These are phyloP conservation scores for Penicillium samsonianum DNA, from an alignment of 495 filamentous ascomycete genomes.

Conservation along the genomic window DNA sequence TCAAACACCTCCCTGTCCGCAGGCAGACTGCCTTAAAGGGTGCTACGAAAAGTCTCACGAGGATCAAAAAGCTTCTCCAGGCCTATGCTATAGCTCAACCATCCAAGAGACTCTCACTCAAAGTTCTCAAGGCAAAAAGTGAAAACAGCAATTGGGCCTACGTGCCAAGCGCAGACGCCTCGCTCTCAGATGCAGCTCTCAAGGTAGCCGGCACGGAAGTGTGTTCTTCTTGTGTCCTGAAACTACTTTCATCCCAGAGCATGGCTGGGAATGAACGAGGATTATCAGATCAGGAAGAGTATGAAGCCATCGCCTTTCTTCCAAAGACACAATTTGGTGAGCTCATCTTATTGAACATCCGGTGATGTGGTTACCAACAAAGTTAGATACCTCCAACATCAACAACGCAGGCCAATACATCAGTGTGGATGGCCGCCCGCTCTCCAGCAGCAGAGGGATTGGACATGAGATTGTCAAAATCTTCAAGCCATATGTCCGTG, in stretches of 20 bases:
- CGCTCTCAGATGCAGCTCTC: slow-evolving; percentile 63
- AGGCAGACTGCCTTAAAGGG: slow-evolving; percentile 64
- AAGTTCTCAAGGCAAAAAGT: slow-evolving; percentile 62
- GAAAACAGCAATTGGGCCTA: slow-evolving; percentile 71
- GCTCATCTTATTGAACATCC: background rate
- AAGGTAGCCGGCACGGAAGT: slow-evolving; percentile 71
- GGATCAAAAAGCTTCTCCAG: slow-evolving; percentile 68
- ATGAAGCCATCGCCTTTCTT: slow-evolving; percentile 59
- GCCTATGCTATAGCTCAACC: slow-evolving; percentile 75
- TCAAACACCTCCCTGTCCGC: slow-evolving; percentile 73
- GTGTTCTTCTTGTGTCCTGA: slow-evolving; percentile 54
- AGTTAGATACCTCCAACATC: slow-evolving; percentile 53
- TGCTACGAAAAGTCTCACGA: slow-evolving; percentile 59
- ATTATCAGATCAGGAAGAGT: slow-evolving; percentile 21
- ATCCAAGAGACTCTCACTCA: slow-evolving; percentile 62
- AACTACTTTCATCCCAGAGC: slow-evolving; percentile 28
- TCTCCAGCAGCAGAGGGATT: slow-evolving; percentile 63
- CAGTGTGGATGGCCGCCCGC: slow-evolving; percentile 75
- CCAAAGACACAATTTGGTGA: slow-evolving; percentile 52
- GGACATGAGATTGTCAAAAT: slow-evolving; percentile 64
- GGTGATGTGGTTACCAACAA: slow-evolving; percentile 14
- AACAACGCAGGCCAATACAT: slow-evolving; percentile 63
- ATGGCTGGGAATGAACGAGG: slow-evolving; percentile 4
- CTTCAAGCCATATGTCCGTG: slow-evolving; percentile 60
- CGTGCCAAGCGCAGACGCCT: slow-evolving; percentile 57